Conservation (phyloP, 208 protist species). For the Trypanosoma melophagium region DNA sequence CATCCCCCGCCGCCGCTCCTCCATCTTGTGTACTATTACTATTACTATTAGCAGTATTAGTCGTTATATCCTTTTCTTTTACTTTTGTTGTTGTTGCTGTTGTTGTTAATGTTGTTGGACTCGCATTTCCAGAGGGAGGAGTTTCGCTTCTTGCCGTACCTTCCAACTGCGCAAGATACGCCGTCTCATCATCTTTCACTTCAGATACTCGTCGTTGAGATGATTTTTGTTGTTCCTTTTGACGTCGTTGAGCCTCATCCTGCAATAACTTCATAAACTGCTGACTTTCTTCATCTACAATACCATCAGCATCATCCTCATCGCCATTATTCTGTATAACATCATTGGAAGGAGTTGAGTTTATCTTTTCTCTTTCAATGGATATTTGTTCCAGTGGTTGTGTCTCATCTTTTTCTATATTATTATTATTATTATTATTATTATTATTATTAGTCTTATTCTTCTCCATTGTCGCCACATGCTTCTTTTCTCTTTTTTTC, state of each 20-base stretch:
- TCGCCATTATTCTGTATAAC: not conserved
- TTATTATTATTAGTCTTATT: not conserved
- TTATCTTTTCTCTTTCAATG: too few relatives aligned
- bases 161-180: slow-evolving; percentile 6
- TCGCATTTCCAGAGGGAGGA: too few relatives aligned
- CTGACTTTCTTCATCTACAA: slow-evolving; percentile 36
- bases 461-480: not conserved
- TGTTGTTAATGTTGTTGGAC: slow-evolving; percentile 8
- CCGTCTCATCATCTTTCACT: not conserved
- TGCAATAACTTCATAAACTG: slow-evolving; percentile 31
- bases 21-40: not conserved
- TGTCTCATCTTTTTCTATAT: too few relatives aligned
- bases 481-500: too few relatives aligned
- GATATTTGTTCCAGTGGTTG: too few relatives aligned
- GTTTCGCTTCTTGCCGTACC: not conserved
- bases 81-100: not conserved
- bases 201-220: not conserved
- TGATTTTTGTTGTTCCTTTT: not conserved
- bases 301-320: slow-evolving; percentile 1
- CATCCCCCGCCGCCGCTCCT: too few relatives aligned
- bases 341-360: not conserved
- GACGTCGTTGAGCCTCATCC: slow-evolving; percentile 17
- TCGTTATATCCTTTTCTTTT: not conserved
- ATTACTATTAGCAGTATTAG: slow-evolving; percentile 1
- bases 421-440: slow-evolving; percentile 1